A percentile compares a stretch with the other conserved stretches of the same genome.
phyloP scores from a whole-genome alignment of 2,329 filamentous ascomycete species.

The Teratosphaeria destructans region DNA sequence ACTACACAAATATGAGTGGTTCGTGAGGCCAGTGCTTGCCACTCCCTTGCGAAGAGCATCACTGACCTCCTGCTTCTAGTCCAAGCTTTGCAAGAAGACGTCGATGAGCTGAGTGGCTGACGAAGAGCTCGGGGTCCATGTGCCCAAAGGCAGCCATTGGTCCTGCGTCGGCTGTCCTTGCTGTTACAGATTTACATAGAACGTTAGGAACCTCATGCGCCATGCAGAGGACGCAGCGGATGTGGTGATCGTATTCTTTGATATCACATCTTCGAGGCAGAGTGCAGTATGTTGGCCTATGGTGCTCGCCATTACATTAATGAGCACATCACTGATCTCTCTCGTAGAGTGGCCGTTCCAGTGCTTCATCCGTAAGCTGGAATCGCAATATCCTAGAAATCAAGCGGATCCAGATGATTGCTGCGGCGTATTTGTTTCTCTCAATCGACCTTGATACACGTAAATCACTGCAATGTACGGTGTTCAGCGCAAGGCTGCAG shows the following conservation, averaged over 20 bases:
- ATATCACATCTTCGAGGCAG: not conserved
- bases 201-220: not conserved
- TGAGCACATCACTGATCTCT: not conserved
- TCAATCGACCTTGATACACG: no score
- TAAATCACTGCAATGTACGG: no score
- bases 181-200: no score
- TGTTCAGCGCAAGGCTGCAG: no score
- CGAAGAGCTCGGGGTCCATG: not conserved
- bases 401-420: not conserved
- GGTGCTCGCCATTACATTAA: not conserved
- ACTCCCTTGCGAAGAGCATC: not conserved
- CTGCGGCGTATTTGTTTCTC: no score
- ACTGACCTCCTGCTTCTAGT: not conserved
- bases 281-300: not conserved
- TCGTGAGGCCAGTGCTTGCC: not conserved
- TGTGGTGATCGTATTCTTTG: not conserved
- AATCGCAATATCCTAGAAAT: not conserved
- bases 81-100: not conserved
- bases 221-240: not conserved
- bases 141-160: not conserved
- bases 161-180: not conserved
- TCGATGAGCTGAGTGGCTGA: not conserved
- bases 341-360: no score
- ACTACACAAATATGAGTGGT: not conserved
- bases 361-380: not conserved